phyloP scores from a whole-genome alignment of 805 yeast species.

The Allodekkera sacchari region DNA sequence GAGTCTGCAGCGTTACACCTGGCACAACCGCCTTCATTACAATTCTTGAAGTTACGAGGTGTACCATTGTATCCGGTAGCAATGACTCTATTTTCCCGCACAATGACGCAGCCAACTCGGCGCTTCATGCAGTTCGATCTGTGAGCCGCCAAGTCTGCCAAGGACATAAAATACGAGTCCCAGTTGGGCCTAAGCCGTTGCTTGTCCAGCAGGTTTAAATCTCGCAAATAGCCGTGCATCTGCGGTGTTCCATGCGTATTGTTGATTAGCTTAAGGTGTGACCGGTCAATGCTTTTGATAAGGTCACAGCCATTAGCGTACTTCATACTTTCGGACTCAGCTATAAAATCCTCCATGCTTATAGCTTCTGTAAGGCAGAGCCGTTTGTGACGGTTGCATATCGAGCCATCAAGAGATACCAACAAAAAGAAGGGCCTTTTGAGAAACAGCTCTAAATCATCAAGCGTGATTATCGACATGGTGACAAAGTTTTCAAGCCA shows the following conservation, averaged over 20 bases:
- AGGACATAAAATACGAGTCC: conserved; percentile 93
- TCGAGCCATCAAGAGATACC: conserved; percentile 68
- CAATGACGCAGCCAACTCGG: conserved; percentile 93
- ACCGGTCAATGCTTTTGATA: conserved; percentile 35
- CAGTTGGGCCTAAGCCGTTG: conserved; percentile 79
- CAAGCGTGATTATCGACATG: conserved; percentile 34
- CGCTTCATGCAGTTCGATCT: conserved; percentile 96
- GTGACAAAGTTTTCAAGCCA: conserved; percentile 62
- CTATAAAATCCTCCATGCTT: conserved; percentile 10
- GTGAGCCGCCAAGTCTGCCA: conserved; percentile 88
- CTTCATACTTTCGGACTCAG: conserved; percentile 20
- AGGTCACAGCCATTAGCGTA: conserved; percentile 15
- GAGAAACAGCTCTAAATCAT: conserved; percentile 36
- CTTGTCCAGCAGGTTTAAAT: conserved; percentile 37
- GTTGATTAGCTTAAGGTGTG: conserved; percentile 54
- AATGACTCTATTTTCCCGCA: conserved; percentile 73
- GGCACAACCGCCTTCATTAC: conserved; percentile 93
- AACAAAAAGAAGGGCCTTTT: conserved; percentile 83
- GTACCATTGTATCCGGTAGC: conserved; percentile 99
- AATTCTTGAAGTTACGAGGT: conserved; percentile 77
- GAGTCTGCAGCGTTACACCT: conserved; percentile 72
- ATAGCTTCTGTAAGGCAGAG: conserved; percentile 7
- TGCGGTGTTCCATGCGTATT: conserved; percentile 26
- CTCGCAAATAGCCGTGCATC: conserved; percentile 30
- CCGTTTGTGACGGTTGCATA: conserved; percentile 36